Percentiles rank a stretch among this genome's conserved stretches.
These are phyloP conservation scores for Aspergillus fructus DNA, from an alignment of 2,329 filamentous ascomycete species.

Conservation along the genomic window DNA sequence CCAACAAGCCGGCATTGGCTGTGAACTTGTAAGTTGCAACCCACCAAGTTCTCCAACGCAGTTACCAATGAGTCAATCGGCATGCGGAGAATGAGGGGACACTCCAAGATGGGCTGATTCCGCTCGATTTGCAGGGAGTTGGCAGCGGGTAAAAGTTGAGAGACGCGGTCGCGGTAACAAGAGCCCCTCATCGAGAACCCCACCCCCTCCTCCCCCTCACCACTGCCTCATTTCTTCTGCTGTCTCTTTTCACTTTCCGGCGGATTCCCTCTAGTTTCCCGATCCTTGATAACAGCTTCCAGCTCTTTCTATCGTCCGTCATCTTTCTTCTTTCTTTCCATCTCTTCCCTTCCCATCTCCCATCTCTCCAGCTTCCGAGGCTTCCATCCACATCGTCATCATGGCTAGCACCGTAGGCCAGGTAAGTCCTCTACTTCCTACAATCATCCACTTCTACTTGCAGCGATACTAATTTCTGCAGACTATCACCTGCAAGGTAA, in stretches of 20 bases:
- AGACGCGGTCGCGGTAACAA: neutral
- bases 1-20: no score
- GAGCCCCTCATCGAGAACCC: neutral
- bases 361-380: neutral
- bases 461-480: constrained; percentile 39
- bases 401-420: constrained; percentile 60
- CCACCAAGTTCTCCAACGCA: neutral
- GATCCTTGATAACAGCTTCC: neutral
- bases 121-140: no score
- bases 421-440: constrained; percentile 33
- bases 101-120: neutral
- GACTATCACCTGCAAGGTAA: constrained; percentile 87
- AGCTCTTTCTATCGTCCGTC: constrained; percentile 3
- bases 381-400: constrained; percentile 18
- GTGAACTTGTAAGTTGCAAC: neutral
- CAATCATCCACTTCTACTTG: neutral
- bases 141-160: neutral
- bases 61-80: neutral
- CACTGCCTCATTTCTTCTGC: constrained; percentile 13
- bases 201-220: constrained; percentile 18
- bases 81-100: constrained; percentile 13
- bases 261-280: constrained; percentile 10
- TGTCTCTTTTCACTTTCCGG: constrained; percentile 19
- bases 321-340: constrained; percentile 6
- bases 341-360: neutral